Evolutionary conservation across 805 yeast species (phyloP), one percentile per base, ranked within the genome.

Genomic region (Cyberlindnera nakhonratchasimensis): DNA sequence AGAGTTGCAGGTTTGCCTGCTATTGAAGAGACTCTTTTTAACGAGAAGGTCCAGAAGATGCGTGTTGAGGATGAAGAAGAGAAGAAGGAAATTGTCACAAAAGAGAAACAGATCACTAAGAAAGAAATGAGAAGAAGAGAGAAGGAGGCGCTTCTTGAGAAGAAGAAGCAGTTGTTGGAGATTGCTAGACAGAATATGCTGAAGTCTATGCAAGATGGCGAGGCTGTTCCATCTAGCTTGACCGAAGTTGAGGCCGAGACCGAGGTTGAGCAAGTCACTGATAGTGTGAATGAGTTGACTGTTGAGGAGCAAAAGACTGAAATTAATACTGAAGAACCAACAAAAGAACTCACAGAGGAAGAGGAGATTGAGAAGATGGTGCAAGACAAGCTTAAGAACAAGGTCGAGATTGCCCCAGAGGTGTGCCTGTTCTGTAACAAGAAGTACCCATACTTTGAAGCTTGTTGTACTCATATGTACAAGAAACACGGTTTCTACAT

Each of bases 1-100:
- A 75, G 96, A 61, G 98, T 93, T 13, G 96, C 98, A 0, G 76
- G 74, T 35, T 67, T 89, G 47, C 95, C 95, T 17, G 78, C 95
- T 0, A 79, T 89, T 32, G 65, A 78, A 9, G 79, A 85, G 24
- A 75, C 72, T 29, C 64, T 74, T 2, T 85, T 85, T 63, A 86
- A 85, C 17, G 85, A 82, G 51, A 84, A 87, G 59, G 83, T 84
- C 25, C 58, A 61, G 29, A 58, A 57, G 21, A 37, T 64, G 40
- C 47, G 45, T 29, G 51, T 33, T 9, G 54, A 53, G 36, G 59
- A 53, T 4, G 54, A 48, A 6, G 51, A 47, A 7, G 47, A 47
- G 4, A 38, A 39, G 9, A 46, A 44, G n/a, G 47, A 30, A 1
- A 49, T 49, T 12, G 45, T 38, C 6, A 48, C 45, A 23, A 53